Base-by-base conservation (phyloP, 1,284 basidiomycete species). In the Athelia psychrophila region DNA sequence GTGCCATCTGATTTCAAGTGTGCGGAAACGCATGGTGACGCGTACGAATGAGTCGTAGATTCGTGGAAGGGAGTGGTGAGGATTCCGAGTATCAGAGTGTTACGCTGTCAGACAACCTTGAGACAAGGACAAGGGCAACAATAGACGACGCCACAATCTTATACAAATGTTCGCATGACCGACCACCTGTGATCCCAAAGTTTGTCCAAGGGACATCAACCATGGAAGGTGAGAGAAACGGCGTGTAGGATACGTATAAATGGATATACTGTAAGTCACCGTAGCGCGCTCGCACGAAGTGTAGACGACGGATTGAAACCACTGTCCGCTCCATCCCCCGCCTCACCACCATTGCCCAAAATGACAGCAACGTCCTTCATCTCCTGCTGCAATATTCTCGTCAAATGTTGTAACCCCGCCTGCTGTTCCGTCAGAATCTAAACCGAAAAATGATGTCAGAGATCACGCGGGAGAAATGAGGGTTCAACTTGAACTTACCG, bases 1-100 rank as follows among this genome's bases (percentile, higher is more conserved):
- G 77, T 97, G 94, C 95, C 95, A 98, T 60, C 92, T 81, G 64
- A 94, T 94, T 73, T 94, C 91, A 40, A 94, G 79, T 6, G 90
- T 92, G 52, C 87, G 78, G 65, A 89, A 91, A 57, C 90, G 86
- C 88, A 93, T 92, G 48, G 53, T 59, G 27, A 48, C 25, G 33
- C 33, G 44, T 23, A 48, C 33, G 36, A 47, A n/a, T n/a, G n/a
- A n/a, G n/a, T n/a, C n/a, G n/a, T n/a, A n/a, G n/a, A n/a, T n/a
- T n/a, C n/a, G n/a, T n/a, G n/a, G n/a, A 30, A 30, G 27, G 27
- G 13, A 13, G 27, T 6, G 27, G 27, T 5, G 6, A 30, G 27
- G 13, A 30, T 30, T 30, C 13, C 27, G 13, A 6, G 27, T 13
- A 30, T 6, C 27, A 6, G 27, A 30, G 27, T 30, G 13, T 30